Base-by-base conservation (phyloP, 306 rosid species). In the Inga laurina region DNA sequence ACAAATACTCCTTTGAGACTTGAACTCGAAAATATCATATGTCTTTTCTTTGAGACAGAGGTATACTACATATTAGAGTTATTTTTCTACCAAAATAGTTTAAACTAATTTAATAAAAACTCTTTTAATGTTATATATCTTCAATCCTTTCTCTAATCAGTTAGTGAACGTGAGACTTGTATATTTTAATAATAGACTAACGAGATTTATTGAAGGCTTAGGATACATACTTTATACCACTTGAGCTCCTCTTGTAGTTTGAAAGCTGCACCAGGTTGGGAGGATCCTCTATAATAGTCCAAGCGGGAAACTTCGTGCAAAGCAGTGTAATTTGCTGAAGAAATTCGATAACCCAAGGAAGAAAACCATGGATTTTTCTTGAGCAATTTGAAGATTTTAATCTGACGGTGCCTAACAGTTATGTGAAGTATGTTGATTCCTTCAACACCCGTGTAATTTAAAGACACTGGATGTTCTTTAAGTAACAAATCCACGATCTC, bases 171-270 rank as follows among this genome's bases (percentile, higher is more conserved):
- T 5, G 43, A 39, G 43, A 39, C 43, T 5, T 39, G 43, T 5
- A 39, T 39, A 39, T 39, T 39, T 39, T 39, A 39, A 39, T 39
- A 39, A 39, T 39, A 39, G 43, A 39, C 43, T 6, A 39, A 37
- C 13, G 18, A 48, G 54, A 48, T 14, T 48, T 48, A 48, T 13
- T 49, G 54, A 49, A 49, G 19, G 6, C 18, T 49, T 14, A 49
- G 15, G 8, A 79, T 39, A 39, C 43, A 5, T 39, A 39, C 43
- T 39, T 39, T 39, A 39, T 5, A 39, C 91, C 91, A 89, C 0
- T 37, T 65, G 51, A 89, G 49, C 71, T 84, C 91, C 1, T 79
- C 85, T 67, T 86, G 88, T 52, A 89, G 76, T 44, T 89, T 88
- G 74, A 88, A 74, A 10, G 87, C 87, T 2, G 75, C 79, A 65